phyloP scores from a whole-genome alignment of 1,284 basidiomycete genomes.

The Sanghuangporus baumii region DNA sequence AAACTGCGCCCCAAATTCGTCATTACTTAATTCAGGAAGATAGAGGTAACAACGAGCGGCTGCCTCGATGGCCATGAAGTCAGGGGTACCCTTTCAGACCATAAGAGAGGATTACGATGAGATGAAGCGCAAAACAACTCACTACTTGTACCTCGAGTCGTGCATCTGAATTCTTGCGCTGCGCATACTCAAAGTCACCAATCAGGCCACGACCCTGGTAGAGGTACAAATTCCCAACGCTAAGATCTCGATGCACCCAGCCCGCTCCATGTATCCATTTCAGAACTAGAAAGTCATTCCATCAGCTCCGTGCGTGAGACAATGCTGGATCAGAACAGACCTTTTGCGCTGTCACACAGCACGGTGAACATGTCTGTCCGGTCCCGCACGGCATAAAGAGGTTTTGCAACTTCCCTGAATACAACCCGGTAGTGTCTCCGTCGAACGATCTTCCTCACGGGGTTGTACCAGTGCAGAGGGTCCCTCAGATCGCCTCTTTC shows the following conservation, averaged over 20 bases:
- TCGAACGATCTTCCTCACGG: neutral
- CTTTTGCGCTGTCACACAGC: neutral
- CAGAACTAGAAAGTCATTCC: neutral
- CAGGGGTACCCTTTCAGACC: neutral
- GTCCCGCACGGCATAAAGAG: neutral
- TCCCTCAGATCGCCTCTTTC: neutral
- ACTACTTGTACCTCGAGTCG: neutral
- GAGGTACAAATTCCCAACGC: neutral
- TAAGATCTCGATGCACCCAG: conserved; percentile 8
- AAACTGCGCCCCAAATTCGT: too few relatives aligned
- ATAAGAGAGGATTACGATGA: neutral
- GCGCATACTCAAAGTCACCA: conserved; percentile 5
- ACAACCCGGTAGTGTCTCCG: conserved; percentile 3
- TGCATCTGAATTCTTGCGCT: neutral
- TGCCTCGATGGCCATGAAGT: conserved; percentile 1
- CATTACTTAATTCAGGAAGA: too few relatives aligned
- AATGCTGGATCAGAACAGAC: neutral
- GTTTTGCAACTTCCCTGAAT: conserved; percentile 1
- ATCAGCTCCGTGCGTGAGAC: neutral
- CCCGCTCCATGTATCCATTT: neutral
- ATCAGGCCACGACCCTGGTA: neutral
- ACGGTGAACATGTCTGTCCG: neutral
- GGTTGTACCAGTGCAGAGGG: neutral
- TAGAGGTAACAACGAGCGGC: too few relatives aligned
- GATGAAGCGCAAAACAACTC: neutral